Percentiles rank a stretch among this genome's conserved stretches.
Evolutionary conservation across 768 basidiomycete species (phyloP).

Genomic region (Tylopilus plumbeoviolaceoides): DNA sequence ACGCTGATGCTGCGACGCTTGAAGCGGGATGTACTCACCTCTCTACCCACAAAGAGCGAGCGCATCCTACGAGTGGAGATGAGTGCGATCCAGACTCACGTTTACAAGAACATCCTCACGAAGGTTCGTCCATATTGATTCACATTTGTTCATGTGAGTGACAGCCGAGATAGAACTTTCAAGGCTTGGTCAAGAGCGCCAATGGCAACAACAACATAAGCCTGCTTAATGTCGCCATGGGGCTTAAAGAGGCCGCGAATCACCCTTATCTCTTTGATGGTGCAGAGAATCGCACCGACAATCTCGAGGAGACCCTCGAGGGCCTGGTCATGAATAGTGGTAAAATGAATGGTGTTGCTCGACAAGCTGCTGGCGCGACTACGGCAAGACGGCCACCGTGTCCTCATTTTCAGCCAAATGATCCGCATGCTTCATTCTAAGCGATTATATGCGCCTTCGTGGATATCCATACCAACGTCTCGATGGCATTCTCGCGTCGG

Average conservation of each 20-base stretch:
- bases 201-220: constrained; percentile 90
- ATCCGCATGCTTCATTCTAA: constrained; percentile 95
- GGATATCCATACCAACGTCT: constrained; percentile 92
- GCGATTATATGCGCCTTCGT: constrained; percentile 90
- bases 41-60: constrained; percentile 96
- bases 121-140: constrained; percentile 47
- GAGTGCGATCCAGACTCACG: constrained; percentile 93
- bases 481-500: constrained; percentile 93
- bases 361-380: constrained; percentile 93
- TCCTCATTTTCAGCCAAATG: constrained; percentile 99
- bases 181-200: constrained; percentile 85
- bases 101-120: constrained; percentile 97
- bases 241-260: constrained; percentile 97
- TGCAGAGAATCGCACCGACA: constrained; percentile 65
- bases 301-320: constrained; percentile 78
- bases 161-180: constrained; percentile 67
- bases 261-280: constrained; percentile 98
- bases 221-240: constrained; percentile 98
- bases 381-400: constrained; percentile 90
- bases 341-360: constrained; percentile 95
- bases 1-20: constrained; percentile 91
- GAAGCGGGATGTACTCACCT: constrained; percentile 95
- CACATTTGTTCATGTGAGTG: not conserved
- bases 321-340: constrained; percentile 99
- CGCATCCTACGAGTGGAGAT: constrained; percentile 97